These are phyloP conservation scores for Geotrichum cucujoidarum DNA, from an alignment of 1,139 yeast species.

Conservation along the genomic window DNA sequence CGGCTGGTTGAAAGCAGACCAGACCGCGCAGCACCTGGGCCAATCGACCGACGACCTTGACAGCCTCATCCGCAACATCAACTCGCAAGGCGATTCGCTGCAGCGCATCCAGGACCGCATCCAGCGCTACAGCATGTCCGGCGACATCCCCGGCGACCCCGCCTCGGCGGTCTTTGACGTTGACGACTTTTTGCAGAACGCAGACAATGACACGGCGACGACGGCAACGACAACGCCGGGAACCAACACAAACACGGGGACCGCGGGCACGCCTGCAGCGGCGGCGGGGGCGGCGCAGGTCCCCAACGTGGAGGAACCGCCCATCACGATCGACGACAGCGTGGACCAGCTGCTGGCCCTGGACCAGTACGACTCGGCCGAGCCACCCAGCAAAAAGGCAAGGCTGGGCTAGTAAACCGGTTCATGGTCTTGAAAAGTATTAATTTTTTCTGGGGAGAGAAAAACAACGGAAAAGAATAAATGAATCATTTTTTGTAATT, in stretches of 20 bases:
- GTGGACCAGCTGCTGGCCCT: not conserved
- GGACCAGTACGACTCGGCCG: not conserved
- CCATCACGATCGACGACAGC: not conserved
- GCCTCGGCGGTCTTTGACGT: slow-evolving; percentile 17
- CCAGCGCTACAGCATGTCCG: slow-evolving; percentile 26
- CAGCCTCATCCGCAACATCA: slow-evolving; percentile 22
- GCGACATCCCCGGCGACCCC: slow-evolving; percentile 31
- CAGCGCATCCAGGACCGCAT: slow-evolving; percentile 38
- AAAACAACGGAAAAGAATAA: too few species aligned
- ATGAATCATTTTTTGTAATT: too few species aligned
- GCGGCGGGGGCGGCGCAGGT: too few species aligned
- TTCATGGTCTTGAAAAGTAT: too few species aligned
- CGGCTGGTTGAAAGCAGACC: slow-evolving; percentile 8
- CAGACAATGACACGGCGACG: not conserved
- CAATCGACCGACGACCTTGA: slow-evolving; percentile 20
- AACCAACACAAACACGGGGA: too few species aligned
- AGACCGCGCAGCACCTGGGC: slow-evolving; percentile 18
- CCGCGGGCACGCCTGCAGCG: too few species aligned
- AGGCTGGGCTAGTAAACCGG: too few species aligned
- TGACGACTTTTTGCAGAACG: slow-evolving; percentile 1
- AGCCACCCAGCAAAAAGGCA: not conserved
- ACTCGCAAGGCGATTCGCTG: slow-evolving; percentile 33
- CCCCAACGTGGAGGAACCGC: not conserved
- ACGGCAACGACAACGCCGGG: too few species aligned
- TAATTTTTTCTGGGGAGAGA: too few species aligned